Conservation (phyloP, 2,329 filamentous ascomycete species). For the Boeremia exigua region DNA sequence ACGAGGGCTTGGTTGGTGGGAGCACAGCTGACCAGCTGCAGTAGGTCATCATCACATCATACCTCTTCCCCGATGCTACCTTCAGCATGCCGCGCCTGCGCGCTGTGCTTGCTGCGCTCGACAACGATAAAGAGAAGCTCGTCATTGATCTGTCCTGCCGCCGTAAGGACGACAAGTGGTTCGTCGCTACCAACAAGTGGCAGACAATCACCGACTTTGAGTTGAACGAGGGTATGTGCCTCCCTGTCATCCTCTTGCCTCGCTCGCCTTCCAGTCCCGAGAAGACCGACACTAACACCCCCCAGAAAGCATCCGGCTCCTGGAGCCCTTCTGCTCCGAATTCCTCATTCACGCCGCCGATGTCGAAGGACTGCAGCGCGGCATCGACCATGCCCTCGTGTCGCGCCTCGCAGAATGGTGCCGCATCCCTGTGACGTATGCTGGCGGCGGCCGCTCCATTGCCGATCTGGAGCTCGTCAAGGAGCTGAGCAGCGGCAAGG, state of each 20-base stretch:
- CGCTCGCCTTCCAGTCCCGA: not conserved
- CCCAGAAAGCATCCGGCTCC: conserved; percentile 75
- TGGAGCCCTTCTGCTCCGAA: conserved; percentile 93
- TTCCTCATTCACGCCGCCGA: conserved; percentile 98
- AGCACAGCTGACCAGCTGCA: conserved; percentile 22
- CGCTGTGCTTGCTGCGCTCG: conserved; percentile 74
- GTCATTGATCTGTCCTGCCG: conserved; percentile 96
- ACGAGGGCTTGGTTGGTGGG: not conserved
- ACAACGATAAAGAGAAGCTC: conserved; percentile 76
- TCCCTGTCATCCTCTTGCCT: not conserved
- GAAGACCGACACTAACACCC: not conserved
- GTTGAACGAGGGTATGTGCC: conserved; percentile 74
- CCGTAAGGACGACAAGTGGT: conserved; percentile 77
- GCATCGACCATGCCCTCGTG: conserved; percentile 88
- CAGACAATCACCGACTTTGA: conserved; percentile 98
- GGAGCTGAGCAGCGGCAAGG: conserved; percentile 75
- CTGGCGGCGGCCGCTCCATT: conserved; percentile 85
- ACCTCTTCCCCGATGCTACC: conserved; percentile 81
- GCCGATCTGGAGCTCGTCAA: conserved; percentile 85
- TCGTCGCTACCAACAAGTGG: conserved; percentile 99
- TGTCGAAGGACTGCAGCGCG: conserved; percentile 90
- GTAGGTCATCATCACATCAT: conserved; percentile 97
- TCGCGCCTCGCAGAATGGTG: conserved; percentile 81
- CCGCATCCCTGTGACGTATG: conserved; percentile 91
- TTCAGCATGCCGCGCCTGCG: conserved; percentile 82